A percentile compares a stretch with the other conserved stretches of the same genome.
Evolutionary conservation across 2,329 filamentous ascomycete genomes (phyloP).

Genomic region (Fusarium zealandicum): DNA sequence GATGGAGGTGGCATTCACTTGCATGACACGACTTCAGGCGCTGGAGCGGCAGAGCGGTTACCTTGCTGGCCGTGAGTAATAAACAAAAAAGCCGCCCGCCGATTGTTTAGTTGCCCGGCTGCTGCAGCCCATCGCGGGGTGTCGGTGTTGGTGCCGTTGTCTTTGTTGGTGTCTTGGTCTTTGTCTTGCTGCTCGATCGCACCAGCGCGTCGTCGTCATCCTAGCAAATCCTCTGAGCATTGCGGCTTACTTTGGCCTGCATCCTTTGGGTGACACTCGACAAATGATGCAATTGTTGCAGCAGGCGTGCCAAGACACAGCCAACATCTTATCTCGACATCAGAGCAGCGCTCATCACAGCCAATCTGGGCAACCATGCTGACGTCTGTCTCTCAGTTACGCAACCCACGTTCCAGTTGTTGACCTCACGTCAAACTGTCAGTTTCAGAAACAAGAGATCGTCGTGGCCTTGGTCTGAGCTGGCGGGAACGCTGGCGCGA

Average conservation of each 20-base stretch:
- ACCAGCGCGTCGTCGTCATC: conserved; percentile 7
- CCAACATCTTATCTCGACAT: conserved; percentile 1
- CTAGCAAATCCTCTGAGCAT: conserved; percentile 2
- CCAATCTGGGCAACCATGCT: conserved; percentile 17
- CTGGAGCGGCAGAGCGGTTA: no score
- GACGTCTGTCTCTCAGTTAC: conserved; percentile 27
- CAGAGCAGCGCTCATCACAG: conserved; percentile 17
- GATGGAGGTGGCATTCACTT: no score
- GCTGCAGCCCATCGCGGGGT: conserved; percentile 16
- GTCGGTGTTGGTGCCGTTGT: no score
- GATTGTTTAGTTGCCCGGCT: not conserved
- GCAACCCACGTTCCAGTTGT: conserved; percentile 26
- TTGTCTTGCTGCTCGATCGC: conserved; percentile 15
- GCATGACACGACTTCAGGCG: no score
- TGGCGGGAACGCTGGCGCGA: conserved; percentile 29
- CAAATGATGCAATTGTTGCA: not conserved
- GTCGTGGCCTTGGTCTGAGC: conserved; percentile 4
- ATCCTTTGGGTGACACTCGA: no score
- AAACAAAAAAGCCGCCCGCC: no score
- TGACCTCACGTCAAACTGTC: not conserved
- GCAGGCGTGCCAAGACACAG: conserved; percentile 1
- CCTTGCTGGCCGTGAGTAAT: no score
- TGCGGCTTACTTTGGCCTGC: not conserved
- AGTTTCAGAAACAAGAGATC: conserved; percentile 7
- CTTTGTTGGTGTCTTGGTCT: no score